These are phyloP conservation scores for Colletotrichum orbiculare DNA, from an alignment of 2,329 filamentous ascomycete genomes.

Conservation along the genomic window DNA sequence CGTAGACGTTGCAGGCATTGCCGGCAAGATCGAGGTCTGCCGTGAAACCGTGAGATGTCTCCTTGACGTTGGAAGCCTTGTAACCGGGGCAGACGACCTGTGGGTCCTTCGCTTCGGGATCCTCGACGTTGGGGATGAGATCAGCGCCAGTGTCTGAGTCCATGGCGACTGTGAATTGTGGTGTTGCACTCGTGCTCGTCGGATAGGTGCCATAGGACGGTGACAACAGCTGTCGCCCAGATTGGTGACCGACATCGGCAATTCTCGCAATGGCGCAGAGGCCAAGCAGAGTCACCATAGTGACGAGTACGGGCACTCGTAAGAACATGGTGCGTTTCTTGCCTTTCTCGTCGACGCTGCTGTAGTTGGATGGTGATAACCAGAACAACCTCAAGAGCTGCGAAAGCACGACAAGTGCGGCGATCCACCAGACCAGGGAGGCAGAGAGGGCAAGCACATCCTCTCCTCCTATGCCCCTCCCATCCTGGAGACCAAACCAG, in stretches of 20 bases:
- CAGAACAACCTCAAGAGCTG: slow-evolving; percentile 25
- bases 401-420: slow-evolving; percentile 19
- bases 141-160: slow-evolving; percentile 22
- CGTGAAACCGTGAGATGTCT: slow-evolving; percentile 66
- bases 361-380: not conserved
- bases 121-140: slow-evolving; percentile 30
- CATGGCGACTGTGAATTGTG: slow-evolving; percentile 19
- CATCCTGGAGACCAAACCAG: slow-evolving; percentile 4
- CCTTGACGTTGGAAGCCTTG: slow-evolving; percentile 68
- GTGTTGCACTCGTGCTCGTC: not conserved
- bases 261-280: slow-evolving; percentile 25
- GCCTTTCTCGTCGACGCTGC: slow-evolving; percentile 1
- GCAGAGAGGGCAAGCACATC: not conserved
- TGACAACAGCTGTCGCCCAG: slow-evolving; percentile 2
- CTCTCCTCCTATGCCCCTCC: slow-evolving; percentile 17
- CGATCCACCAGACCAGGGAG: slow-evolving; percentile 23
- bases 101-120: slow-evolving; percentile 26
- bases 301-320: slow-evolving; percentile 15
- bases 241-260: slow-evolving; percentile 1
- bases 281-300: slow-evolving; percentile 17
- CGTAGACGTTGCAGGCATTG: slow-evolving; percentile 79
- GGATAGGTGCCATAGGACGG: slow-evolving; percentile 2
- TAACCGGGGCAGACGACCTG: slow-evolving; percentile 73
- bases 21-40: slow-evolving; percentile 79
- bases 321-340: slow-evolving; percentile 1